Percentiles rank a stretch among this genome's conserved stretches.
Evolutionary conservation across 768 basidiomycete genomes (phyloP).

Genomic region (Strobilomyces dryophilus): DNA sequence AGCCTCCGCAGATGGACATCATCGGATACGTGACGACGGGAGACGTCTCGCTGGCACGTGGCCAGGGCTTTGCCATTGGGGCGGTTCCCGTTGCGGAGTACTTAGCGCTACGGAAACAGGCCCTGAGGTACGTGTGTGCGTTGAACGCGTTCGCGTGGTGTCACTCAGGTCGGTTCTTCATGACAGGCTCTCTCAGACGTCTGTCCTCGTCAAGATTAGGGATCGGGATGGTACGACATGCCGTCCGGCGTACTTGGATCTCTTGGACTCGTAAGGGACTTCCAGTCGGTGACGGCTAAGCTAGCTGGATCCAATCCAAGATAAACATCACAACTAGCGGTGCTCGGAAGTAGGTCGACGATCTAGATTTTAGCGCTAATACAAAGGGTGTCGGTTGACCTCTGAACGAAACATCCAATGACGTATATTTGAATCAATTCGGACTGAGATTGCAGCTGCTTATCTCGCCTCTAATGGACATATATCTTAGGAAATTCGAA

Average conservation of each 20-base stretch:
- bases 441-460: no score
- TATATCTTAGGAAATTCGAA: no score
- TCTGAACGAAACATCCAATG: no score
- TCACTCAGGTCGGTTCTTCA: neutral
- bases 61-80: constrained; percentile 75
- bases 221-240: constrained; percentile 53
- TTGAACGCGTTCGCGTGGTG: neutral
- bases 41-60: constrained; percentile 73
- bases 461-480: no score
- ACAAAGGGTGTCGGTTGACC: no score
- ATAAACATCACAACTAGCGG: no score
- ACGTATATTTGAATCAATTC: no score
- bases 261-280: constrained; percentile 26
- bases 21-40: constrained; percentile 88
- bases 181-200: constrained; percentile 23
- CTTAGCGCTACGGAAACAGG: constrained; percentile 51
- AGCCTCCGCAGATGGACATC: constrained; percentile 41
- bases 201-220: constrained; percentile 59
- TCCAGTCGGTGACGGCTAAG: no score
- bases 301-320: no score
- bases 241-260: constrained; percentile 45
- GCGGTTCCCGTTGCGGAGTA: constrained; percentile 56
- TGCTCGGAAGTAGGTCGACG: no score
- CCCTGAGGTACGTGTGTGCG: constrained; percentile 29
- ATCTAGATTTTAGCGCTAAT: no score